Evolutionary conservation across 306 rosid genomes (phyloP).

Genomic region (Morella rubra): DNA sequence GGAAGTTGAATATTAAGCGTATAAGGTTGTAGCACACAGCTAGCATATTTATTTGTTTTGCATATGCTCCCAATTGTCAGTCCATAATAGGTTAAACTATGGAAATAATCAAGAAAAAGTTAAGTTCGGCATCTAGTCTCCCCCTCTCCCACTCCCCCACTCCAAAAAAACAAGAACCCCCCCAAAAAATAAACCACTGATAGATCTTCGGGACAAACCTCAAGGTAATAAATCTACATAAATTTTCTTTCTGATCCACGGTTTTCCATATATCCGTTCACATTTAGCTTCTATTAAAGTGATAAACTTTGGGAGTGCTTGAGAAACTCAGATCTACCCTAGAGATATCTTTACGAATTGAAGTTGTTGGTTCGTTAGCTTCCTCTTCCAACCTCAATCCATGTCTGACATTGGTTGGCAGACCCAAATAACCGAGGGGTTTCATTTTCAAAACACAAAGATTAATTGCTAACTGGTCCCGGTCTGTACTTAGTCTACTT

Average conservation of each 20-base stretch:
- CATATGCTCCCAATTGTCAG: background rate
- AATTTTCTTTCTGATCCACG: no score
- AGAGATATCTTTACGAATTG: background rate
- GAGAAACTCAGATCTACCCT: no score
- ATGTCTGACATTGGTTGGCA: background rate
- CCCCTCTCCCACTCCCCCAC: no score
- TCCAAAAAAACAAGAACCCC: no score
- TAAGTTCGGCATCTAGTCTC: no score
- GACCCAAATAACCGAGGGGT: background rate
- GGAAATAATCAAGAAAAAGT: no score
- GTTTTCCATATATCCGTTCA: no score
- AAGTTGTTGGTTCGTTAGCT: background rate
- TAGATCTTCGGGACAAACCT: no score
- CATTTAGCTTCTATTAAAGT: background rate
- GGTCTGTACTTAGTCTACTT: background rate
- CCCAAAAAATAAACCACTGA: no score
- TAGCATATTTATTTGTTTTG: background rate
- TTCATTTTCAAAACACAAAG: no score
- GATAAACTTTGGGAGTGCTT: background rate
- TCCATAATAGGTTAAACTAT: background rate
- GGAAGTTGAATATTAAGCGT: conserved; percentile 13
- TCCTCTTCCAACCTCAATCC: background rate
- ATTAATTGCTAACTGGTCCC: background rate
- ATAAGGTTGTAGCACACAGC: conserved; percentile 18
- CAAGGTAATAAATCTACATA: no score